Conservation (phyloP, 495 filamentous ascomycete genomes). For the Trichoderma erinaceum region DNA sequence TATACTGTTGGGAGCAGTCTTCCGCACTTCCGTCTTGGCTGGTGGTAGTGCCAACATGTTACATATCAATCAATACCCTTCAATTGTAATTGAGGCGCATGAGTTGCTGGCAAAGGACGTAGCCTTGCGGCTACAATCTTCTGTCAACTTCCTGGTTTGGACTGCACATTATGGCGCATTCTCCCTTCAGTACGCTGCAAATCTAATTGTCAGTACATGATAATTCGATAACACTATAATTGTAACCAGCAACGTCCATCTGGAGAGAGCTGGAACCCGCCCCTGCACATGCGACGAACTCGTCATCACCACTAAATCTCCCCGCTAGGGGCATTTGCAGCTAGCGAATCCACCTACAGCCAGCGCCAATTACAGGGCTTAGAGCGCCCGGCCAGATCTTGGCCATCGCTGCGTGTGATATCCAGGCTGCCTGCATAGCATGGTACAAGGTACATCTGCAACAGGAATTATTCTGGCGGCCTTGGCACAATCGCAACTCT, state of each 20-base stretch:
- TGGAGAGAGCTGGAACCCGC: background rate
- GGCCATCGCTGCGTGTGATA: background rate
- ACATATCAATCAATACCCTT: background rate
- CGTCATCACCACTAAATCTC: background rate
- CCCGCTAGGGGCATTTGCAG: background rate
- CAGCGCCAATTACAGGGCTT: conserved; percentile 12
- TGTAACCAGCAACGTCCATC: background rate
- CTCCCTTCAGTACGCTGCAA: too few species aligned
- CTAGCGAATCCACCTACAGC: background rate
- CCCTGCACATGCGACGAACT: background rate
- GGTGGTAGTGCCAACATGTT: background rate
- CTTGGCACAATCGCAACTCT: conserved; percentile 1
- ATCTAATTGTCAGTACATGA: background rate
- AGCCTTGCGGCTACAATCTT: background rate
- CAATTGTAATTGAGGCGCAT: background rate
- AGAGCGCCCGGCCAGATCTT: background rate
- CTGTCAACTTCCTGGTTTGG: background rate
- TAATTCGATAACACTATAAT: background rate
- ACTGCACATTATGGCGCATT: too few species aligned
- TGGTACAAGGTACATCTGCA: background rate
- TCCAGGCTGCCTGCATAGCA: background rate
- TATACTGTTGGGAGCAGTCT: background rate
- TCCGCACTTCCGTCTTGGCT: conserved; percentile 1
- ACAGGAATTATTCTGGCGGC: background rate
- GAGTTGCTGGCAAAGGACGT: background rate